Evolutionary conservation across 108 stramenopile genomes (phyloP).

Genomic region (Nannochloropsis gaditana): DNA sequence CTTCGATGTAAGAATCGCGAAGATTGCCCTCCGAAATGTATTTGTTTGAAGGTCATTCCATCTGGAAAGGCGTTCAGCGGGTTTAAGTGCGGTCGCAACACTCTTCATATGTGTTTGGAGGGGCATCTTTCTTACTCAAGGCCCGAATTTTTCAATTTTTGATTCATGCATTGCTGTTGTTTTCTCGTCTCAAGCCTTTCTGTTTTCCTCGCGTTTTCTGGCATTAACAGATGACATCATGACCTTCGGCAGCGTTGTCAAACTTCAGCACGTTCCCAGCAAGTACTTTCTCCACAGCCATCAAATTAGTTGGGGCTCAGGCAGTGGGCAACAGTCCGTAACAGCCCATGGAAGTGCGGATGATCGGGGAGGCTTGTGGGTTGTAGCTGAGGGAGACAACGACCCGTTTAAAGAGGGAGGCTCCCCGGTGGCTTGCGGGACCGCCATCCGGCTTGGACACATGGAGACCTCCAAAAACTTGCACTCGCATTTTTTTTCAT

Average conservation of each 20-base stretch:
- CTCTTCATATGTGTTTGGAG: too few relatives aligned
- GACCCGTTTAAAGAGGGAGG: slow-evolving; percentile 45
- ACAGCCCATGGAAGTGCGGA: slow-evolving; percentile 46
- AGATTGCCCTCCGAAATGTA: too few relatives aligned
- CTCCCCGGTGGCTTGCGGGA: slow-evolving; percentile 43
- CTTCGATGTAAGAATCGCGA: too few relatives aligned
- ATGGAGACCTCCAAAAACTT: slow-evolving; percentile 48
- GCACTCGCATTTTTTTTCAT: slow-evolving; percentile 51
- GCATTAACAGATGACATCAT: slow-evolving; percentile 1
- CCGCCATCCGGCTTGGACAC: slow-evolving; percentile 48
- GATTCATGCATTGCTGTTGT: too few relatives aligned
- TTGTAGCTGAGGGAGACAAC: slow-evolving; percentile 40
- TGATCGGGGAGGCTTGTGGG: slow-evolving; percentile 51
- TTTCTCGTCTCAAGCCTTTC: neutral
- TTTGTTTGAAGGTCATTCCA: too few relatives aligned
- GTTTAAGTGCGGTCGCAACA: too few relatives aligned
- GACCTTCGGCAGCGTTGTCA: slow-evolving; percentile 47
- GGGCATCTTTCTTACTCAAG: too few relatives aligned
- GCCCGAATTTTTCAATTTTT: too few relatives aligned
- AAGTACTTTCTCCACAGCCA: slow-evolving; percentile 52
- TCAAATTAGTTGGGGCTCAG: slow-evolving; percentile 51
- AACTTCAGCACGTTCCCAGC: slow-evolving; percentile 41
- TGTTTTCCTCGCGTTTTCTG: neutral
- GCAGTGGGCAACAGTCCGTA: slow-evolving; percentile 55
- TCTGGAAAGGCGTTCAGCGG: too few relatives aligned